These are phyloP conservation scores for Ganoderma leucocontextum DNA, from an alignment of 1,284 basidiomycete genomes.

Conservation along the genomic window DNA sequence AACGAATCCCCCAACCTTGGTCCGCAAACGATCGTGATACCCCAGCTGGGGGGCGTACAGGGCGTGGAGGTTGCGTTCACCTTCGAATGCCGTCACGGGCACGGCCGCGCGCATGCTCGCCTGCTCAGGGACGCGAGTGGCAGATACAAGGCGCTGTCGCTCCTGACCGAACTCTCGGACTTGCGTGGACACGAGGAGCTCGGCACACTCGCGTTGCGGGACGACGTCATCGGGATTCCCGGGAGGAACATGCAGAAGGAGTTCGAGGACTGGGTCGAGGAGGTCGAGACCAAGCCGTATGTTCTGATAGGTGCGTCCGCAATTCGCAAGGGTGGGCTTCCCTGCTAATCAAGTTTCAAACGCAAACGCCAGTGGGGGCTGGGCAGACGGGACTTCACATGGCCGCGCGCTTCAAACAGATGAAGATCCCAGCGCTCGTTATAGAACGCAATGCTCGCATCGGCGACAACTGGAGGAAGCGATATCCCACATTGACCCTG, in stretches of 20 bases:
- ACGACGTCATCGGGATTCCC: constrained; percentile 27
- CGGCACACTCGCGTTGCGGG: constrained; percentile 21
- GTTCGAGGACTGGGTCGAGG: constrained; percentile 21
- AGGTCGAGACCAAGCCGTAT: constrained; percentile 33
- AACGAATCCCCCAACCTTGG: constrained; percentile 39
- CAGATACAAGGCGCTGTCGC: constrained; percentile 35
- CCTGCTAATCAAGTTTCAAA: constrained; percentile 3
- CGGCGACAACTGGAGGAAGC: constrained; percentile 62
- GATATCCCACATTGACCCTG: constrained; percentile 58
- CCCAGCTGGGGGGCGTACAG: constrained; percentile 22
- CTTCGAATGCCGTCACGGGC: constrained; percentile 49
- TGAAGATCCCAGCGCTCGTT: constrained; percentile 57
- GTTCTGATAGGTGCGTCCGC: constrained; percentile 6
- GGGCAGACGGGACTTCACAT: constrained; percentile 62
- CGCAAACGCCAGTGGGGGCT: constrained; percentile 51
- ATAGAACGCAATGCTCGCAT: constrained; percentile 55
- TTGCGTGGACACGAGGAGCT: constrained; percentile 44
- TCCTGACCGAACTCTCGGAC: constrained; percentile 41
- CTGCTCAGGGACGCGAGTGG: constrained; percentile 37
- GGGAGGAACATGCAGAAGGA: constrained; percentile 30
- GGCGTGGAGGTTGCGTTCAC: constrained; percentile 45
- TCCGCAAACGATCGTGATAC: constrained; percentile 36
- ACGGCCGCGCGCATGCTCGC: constrained; percentile 48
- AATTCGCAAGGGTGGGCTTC: neutral
- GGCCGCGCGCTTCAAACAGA: constrained; percentile 59